Conservation (phyloP, 225 moss, liverwort and hornwort genomes). For the Neckera pumila region DNA sequence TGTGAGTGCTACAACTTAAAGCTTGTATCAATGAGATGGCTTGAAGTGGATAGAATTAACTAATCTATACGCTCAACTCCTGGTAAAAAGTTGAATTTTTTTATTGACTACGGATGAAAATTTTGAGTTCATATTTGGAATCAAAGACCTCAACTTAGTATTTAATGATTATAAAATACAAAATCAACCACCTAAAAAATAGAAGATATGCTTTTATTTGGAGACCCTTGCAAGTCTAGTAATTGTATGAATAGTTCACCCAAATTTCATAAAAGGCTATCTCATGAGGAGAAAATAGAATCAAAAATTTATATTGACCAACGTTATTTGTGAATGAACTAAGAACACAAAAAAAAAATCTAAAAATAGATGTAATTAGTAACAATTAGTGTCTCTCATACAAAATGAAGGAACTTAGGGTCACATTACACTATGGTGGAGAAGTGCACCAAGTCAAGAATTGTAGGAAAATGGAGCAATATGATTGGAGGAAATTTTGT, state of each 20-base stretch:
- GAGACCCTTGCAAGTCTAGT: fast-evolving
- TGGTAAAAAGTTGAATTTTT: not conserved
- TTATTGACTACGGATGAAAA: fast-evolving
- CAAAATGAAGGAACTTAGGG: not conserved
- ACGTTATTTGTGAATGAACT: fast-evolving
- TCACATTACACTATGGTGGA: too few relatives aligned
- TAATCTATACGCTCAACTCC: fast-evolving
- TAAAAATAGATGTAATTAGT: fast-evolving
- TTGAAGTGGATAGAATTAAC: not conserved
- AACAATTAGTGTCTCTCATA: not conserved
- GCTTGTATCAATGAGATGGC: not conserved
- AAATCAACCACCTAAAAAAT: not conserved
- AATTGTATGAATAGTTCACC: fast-evolving
- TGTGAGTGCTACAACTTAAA: fast-evolving
- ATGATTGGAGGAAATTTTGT: too few relatives aligned
- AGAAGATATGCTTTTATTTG: not conserved
- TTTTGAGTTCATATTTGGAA: not conserved
- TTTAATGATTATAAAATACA: fast-evolving
- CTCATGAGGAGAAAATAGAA: fast-evolving
- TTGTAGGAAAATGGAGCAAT: too few relatives aligned
- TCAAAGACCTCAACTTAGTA: fast-evolving
- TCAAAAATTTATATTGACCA: not conserved
- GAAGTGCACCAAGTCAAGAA: fast-evolving
- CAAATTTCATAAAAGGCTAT: not conserved
- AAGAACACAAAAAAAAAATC: fast-evolving